Percentiles rank a stretch among this genome's conserved stretches.
Evolutionary conservation across 2,329 filamentous ascomycete genomes (phyloP).

Genomic region (Coniochaeta sp.): DNA sequence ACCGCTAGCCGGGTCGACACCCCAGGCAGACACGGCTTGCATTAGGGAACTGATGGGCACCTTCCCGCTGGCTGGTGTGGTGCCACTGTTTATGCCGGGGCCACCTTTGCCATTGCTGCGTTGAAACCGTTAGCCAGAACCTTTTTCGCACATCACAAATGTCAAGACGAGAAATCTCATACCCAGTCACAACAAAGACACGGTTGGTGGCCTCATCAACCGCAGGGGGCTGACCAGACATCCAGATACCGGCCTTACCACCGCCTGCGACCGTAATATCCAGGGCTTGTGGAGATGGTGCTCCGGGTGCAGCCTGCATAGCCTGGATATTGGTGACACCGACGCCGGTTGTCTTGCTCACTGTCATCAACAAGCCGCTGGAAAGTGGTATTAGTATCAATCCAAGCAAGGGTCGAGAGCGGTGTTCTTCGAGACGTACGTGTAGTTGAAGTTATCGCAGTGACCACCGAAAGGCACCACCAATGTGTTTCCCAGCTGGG

Average conservation of each 20-base stretch:
- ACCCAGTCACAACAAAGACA: constrained; percentile 11
- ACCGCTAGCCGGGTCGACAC: constrained; percentile 8
- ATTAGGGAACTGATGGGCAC: constrained; percentile 9
- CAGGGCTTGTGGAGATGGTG: constrained; percentile 9
- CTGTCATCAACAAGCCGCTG: constrained; percentile 39
- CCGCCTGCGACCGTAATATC: constrained; percentile 4
- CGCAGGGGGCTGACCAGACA: constrained; percentile 7
- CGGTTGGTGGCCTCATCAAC: constrained; percentile 4
- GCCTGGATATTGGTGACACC: constrained; percentile 8
- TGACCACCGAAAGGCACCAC: constrained; percentile 49
- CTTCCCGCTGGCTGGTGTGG: constrained; percentile 7
- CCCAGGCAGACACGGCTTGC: constrained; percentile 6
- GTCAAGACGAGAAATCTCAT: not conserved
- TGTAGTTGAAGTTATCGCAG: constrained; percentile 50
- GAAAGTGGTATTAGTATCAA: not conserved
- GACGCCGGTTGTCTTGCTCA: constrained; percentile 31
- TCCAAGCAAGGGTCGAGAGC: not conserved
- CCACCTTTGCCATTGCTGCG: constrained; percentile 6
- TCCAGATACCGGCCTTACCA: constrained; percentile 12
- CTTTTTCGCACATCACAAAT: not conserved
- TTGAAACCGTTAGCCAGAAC: not conserved
- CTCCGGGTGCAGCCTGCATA: constrained; percentile 9
- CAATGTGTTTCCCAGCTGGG: constrained; percentile 36
- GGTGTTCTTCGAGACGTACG: constrained; percentile 14
- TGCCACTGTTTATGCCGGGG: constrained; percentile 7